These are phyloP conservation scores for Irpex sp. DNA, from an alignment of 1,284 basidiomycete species.

Conservation along the genomic window DNA sequence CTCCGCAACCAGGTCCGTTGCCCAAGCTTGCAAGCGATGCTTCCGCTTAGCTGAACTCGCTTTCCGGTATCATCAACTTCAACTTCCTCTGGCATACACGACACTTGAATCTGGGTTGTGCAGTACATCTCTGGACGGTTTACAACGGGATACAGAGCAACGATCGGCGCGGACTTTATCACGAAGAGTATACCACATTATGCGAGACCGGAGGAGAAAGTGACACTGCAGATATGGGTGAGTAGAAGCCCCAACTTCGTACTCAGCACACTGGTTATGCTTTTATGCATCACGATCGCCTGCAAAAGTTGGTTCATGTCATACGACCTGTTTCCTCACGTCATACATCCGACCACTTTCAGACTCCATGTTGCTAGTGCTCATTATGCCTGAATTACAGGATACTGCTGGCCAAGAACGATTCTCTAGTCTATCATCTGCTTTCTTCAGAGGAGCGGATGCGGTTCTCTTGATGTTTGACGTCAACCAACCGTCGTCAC, in stretches of 20 bases:
- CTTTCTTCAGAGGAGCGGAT: constrained; percentile 82
- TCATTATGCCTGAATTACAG: constrained; percentile 28
- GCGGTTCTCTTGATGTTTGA: constrained; percentile 81
- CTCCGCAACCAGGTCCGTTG: constrained; percentile 60
- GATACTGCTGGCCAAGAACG: constrained; percentile 82
- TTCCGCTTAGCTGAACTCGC: neutral
- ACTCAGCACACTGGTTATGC: no score
- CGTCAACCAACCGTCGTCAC: constrained; percentile 58
- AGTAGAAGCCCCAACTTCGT: constrained; percentile 9
- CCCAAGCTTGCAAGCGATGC: neutral
- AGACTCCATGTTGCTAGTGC: neutral
- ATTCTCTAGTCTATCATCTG: constrained; percentile 73
- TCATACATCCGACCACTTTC: no score
- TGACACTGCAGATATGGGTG: constrained; percentile 80
- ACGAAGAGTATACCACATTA: constrained; percentile 66
- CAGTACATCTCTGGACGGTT: constrained; percentile 76
- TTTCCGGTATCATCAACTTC: neutral
- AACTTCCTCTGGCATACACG: neutral
- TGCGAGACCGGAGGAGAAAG: constrained; percentile 43
- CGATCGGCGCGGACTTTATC: constrained; percentile 83
- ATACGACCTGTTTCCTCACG: no score
- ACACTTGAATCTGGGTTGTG: neutral
- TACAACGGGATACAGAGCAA: constrained; percentile 71
- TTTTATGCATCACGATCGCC: no score
- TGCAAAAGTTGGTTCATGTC: no score